A percentile compares a stretch with the other conserved stretches of the same genome.
These are phyloP conservation scores for Chloromonas sp. DNA, from an alignment of 163 green algal species.

Conservation along the genomic window DNA sequence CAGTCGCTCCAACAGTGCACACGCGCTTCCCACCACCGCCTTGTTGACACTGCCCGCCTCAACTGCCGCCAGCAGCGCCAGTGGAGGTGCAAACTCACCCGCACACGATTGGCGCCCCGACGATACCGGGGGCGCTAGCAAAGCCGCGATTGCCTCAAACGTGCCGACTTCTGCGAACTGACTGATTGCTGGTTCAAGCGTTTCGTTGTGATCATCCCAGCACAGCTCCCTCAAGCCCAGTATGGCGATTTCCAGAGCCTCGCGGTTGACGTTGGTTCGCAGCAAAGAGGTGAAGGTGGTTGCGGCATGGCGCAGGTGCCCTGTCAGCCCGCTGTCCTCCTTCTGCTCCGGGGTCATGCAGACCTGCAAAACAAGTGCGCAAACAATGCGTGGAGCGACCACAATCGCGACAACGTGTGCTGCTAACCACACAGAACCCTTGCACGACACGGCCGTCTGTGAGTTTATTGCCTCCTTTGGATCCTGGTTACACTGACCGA, in stretches of 20 bases:
- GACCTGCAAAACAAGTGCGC: background rate
- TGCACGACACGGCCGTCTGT: too few relatives aligned
- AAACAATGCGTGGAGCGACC: too few relatives aligned
- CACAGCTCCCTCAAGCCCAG: slow-evolving; percentile 4
- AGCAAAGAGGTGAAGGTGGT: background rate
- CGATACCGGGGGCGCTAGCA: background rate
- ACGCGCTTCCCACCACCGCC: background rate
- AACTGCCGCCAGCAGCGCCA: background rate
- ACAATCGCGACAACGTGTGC: too few relatives aligned
- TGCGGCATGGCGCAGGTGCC: background rate
- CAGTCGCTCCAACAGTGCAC: slow-evolving; percentile 5
- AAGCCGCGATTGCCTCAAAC: slow-evolving; percentile 4
- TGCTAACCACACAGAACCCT: too few relatives aligned
- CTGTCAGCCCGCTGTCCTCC: background rate
- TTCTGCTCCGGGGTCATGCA: slow-evolving; percentile 2
- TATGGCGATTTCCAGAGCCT: background rate
- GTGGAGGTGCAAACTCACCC: background rate
- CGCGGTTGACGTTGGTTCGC: background rate
- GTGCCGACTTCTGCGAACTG: background rate
- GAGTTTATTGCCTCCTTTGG: too few relatives aligned
- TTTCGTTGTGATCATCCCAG: slow-evolving; percentile 7
- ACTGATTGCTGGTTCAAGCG: background rate
- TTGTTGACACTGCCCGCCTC: background rate
- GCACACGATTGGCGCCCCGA: background rate
- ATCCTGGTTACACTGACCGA: too few relatives aligned